Base-by-base conservation (phyloP, 75 land plant genomes). In the Isoetes taiwanensis region DNA sequence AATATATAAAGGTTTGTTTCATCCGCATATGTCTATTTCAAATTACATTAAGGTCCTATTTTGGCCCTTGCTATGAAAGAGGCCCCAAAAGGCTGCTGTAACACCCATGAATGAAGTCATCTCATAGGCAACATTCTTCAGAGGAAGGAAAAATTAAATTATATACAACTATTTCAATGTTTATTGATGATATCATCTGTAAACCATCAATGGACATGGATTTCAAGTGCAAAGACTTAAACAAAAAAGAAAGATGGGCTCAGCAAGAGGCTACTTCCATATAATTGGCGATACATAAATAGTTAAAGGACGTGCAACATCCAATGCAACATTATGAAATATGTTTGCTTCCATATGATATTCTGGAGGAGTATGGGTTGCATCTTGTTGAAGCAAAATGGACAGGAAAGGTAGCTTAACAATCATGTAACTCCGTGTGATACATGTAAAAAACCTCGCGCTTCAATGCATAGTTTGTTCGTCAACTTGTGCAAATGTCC, bases 351-450 rank as follows among this genome's bases (percentile, higher is more conserved):
- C 65, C 88, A 14, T 85, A 84, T 73, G 96, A 89, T 59, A 94
- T 76, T 75, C 90, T 94, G 41, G 86, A 88, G 52, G 96, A 85
- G 68, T 84, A 81, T 78, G 96, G 95, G 10, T 76, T 80, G 31
- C 99, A 88, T 67, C 76, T 89, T n/a, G 80, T 82, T 65, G 96
- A 94, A 63, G 90, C 86, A 56, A 90, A 84, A 41, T 94, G 96
- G 90, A 59, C 63, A 46, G 73, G 81, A 55, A 83, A 89, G 86
- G 99, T 91, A 19, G 4, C 5, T 46, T 19, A 43, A 16, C 32
- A 27, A 19, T 11, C 52, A 48, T 17, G 8, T 48, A 48, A 19
- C 17, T 37, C 39, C 39, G 9, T 37, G 39, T 37, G 39, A 37
- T 10, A 10, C 39, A 37, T 37, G 39, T 37, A 33, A 32, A 31